Evolutionary conservation across 2,329 filamentous ascomycete genomes (phyloP), one percentile per base, ranked within the genome.

Genomic region (Apiospora arundinis): DNA sequence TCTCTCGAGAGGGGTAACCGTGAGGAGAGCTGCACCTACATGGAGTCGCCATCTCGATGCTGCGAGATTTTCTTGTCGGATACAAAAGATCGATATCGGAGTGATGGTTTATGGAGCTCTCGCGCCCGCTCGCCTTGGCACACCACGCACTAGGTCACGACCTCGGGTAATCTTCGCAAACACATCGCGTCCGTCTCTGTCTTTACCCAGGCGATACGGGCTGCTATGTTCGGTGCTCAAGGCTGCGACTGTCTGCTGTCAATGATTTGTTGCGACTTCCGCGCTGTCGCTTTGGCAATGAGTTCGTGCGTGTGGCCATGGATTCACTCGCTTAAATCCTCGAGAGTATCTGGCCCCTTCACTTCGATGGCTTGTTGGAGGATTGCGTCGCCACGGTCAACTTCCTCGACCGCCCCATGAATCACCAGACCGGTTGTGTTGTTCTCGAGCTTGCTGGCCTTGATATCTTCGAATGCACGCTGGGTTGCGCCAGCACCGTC

Each of bases 361-460:
- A 88, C 90, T 70, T 90, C 86, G 32, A 97, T 89, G 81, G 95
- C 92, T 74, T 86, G 81, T 1, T 91, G 88, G 73, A 95, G 78
- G 76, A 97, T 92, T 12, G 93, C 91, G 74, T 88, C 85, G 2
- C 95, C 95, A 77, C 92, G 88, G 83, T 97, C 95, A 70, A 97
- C 94, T 80, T 95, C 90, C 11, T 84, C 85, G 73, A 93, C 91
- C 66, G 97, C 94, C 81, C 95, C 92, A 83, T 97, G 95, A 25
- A 70, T 89, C 92, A 94, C 94, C 23, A 93, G 89, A 0, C 92
- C 93, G 65, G 90, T 95, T 75, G 87, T 87, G 72, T 87, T 86
- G 74, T 92, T 85, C 77, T 89, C 86, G 2, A 91, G 88, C 73
- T 86, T 87, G 40, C 82, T 81, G 6, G 76, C 77, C 76, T 88